Evolutionary conservation across 176 grass and related monocot genomes (phyloP), one percentile per base, ranked within the genome.

Genomic region (Rhipidocladum racemiflorum): DNA sequence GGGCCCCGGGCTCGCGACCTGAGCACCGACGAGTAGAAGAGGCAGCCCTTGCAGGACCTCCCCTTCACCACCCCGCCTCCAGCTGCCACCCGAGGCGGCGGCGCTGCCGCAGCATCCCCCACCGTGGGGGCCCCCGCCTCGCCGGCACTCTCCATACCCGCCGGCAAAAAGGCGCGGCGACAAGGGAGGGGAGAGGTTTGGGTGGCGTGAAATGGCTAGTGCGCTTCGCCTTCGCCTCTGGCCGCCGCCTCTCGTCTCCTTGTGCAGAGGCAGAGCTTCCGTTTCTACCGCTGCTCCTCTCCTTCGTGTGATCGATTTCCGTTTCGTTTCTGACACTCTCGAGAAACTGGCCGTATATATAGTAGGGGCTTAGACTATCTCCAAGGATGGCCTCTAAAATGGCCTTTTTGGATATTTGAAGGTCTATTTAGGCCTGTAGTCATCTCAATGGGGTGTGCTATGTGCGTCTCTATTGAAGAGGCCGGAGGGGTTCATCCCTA

Each of bases 41-140:
- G 94, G 56, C 88, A 92, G n/a, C 94, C 94, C 81, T 94, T 97
- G 79, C 92, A 97, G 1, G 94, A 92, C 74, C 73, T 89, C 71
- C 85, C 91, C 86, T 90, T 92, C 49, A 50, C 72, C 66, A 72
- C 13, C 14, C 70, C 51, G 44, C 28, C 72, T 20, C 8, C 53
- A 20, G 81, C 68, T 9, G 61, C 76, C 12, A 62, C 61, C 40
- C 28, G 10, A 5, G 76, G 20, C 29, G 75, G 56, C 20, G 63
- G 34, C 21, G 46, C 29, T 4, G 49, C 83, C 43, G 65, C 70
- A 10, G 65, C 70, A 10, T 48, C 43, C 34, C 71, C 67, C 20
- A 62, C 28, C 57, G 77, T 24, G 17, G 83, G 65, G 23, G 49
- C 57, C 61, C 82, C 83, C 81, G 88, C 66, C 76, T 77, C 77